Evolutionary conservation across 495 filamentous ascomycete genomes (phyloP), one percentile per base, ranked within the genome.

Genomic region (Astrothelium subdiscretum): DNA sequence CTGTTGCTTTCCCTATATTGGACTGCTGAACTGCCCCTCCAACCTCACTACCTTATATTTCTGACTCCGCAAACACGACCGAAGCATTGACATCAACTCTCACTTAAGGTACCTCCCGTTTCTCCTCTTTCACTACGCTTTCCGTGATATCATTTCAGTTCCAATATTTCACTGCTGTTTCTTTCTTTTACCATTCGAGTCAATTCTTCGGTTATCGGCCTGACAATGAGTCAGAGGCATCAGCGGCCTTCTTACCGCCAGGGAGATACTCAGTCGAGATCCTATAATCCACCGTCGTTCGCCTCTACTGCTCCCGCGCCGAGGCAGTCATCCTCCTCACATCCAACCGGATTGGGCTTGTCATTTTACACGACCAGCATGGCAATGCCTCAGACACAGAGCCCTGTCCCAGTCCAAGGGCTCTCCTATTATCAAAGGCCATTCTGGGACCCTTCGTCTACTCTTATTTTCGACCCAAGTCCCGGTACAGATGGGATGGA

Each of bases 31-130:
- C 48, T 27, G 48, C 48, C 48, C 48, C 48, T 24, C 48, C 8
- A 29, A 54, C 24, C 48, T 54, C 12, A 11, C 6, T 59, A 35
- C 59, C 59, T 15, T 65, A 61, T 58, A 61, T 62, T 24, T n/a
- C 57, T 15, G 26, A 59, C 22, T 8, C 15, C 29, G 48, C 24
- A 27, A 27, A 54, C 48, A 29, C 48, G 3, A 54, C 29, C 15
- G 24, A 54, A 54, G 29, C 48, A 54, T 29, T 20, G 8, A 26
- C 22, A 27, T 6, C 24, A 29, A 27, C 0, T 54, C 20, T 54
- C 24, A 15, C 48, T 54, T 27, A 27, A 54, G 48, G 48, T 54
- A 54, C 15, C 24, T 24, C 48, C 48, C 12, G 8, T 54, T 29
- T 54, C 48, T 54, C 24, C 15, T 54, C 22, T 11, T 8, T 54